These are phyloP conservation scores for Soucietia sequanensis DNA, from an alignment of 805 yeast genomes.

Conservation along the genomic window DNA sequence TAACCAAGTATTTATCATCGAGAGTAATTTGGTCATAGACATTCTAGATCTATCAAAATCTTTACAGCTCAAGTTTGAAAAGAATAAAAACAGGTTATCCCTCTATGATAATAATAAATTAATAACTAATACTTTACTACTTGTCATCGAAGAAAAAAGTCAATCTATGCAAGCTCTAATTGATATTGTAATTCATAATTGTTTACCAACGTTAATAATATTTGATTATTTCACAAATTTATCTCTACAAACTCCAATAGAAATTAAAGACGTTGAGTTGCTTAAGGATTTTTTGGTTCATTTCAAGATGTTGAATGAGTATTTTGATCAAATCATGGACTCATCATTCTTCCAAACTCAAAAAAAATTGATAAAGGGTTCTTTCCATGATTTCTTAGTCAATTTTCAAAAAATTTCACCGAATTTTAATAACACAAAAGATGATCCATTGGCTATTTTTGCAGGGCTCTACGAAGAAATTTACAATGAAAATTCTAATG, in stretches of 20 bases:
- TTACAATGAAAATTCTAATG: no score
- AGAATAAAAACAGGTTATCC: background rate
- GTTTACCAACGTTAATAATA: background rate
- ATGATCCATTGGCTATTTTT: no score
- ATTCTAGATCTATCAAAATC: background rate
- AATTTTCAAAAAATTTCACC: background rate
- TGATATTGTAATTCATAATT: background rate
- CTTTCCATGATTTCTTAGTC: background rate
- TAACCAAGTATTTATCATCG: background rate
- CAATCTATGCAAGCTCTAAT: background rate
- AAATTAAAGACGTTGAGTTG: background rate
- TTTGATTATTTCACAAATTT: background rate
- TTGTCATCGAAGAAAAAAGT: background rate
- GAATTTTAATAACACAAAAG: no score
- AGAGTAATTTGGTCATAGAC: background rate
- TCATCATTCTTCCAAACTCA: no score
- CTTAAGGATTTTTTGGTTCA: background rate
- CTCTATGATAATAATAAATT: background rate
- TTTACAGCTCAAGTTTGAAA: background rate
- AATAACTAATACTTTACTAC: background rate
- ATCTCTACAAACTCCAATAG: background rate
- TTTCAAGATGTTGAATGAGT: background rate
- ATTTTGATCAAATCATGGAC: no score
- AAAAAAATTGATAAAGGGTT: background rate
- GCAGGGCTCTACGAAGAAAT: no score